Conservation (phyloP, 106 monocot species). For the Xerophyta viscosa region DNA sequence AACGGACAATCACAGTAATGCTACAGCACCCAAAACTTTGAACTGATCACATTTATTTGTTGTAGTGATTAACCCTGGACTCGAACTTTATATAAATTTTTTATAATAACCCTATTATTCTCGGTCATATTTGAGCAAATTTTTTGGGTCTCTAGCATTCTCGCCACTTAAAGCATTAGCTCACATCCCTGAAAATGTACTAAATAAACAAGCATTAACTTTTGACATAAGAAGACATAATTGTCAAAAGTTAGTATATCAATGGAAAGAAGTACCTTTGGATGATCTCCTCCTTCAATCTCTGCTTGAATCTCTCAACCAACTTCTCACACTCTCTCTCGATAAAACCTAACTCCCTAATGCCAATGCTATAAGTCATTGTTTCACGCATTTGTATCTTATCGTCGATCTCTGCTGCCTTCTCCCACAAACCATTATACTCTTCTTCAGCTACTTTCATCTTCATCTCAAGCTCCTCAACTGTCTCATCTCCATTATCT, state of each 20-base stretch:
- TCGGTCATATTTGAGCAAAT: too few relatives aligned
- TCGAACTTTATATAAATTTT: too few relatives aligned
- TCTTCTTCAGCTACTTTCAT: slow-evolving; percentile 38
- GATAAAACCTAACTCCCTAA: slow-evolving; percentile 67
- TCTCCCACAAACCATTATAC: slow-evolving; percentile 59
- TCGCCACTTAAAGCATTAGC: too few relatives aligned
- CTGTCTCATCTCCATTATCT: slow-evolving; percentile 14
- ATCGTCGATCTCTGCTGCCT: slow-evolving; percentile 60
- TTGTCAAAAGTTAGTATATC: neutral
- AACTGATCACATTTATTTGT: too few relatives aligned
- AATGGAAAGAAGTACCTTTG: slow-evolving; percentile 54
- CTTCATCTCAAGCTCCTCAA: slow-evolving; percentile 30
- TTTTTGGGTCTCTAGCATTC: too few relatives aligned
- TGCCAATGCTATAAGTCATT: slow-evolving; percentile 47
- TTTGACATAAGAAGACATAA: neutral
- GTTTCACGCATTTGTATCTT: slow-evolving; percentile 49
- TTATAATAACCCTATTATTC: too few relatives aligned
- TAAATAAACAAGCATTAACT: too few relatives aligned
- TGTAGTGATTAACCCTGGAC: too few relatives aligned
- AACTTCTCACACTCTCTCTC: slow-evolving; percentile 68
- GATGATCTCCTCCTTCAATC: slow-evolving; percentile 17
- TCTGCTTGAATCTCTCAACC: slow-evolving; percentile 40
- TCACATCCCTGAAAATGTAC: too few relatives aligned
- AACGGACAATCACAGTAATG: too few relatives aligned
- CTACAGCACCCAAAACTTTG: too few relatives aligned